Base-by-base conservation (phyloP, 2,329 filamentous ascomycete genomes). In the Diaporthe nobilis region DNA sequence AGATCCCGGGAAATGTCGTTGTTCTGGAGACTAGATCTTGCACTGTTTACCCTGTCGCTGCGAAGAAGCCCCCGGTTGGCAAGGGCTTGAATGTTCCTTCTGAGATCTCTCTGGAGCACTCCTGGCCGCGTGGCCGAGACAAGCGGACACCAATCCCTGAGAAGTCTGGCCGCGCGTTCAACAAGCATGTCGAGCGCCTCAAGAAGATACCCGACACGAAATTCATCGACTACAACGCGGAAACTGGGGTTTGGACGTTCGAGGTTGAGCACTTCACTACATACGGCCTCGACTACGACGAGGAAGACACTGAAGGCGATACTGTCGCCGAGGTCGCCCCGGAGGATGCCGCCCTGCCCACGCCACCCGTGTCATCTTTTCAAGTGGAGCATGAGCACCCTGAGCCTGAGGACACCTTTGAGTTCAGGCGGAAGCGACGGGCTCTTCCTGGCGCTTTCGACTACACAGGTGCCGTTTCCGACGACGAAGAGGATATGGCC, bases 221-320 rank as follows among this genome's bases (percentile, higher is more conserved):
- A 5, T 98, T 98, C 80, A 88, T 96, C 80, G 89, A 89, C 80
- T 99, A 98, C 83, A 90, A 97, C 78, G 87, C 89, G 75, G 89
- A 94, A 1, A 95, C 92, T 71, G 97, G 96, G 71, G 90, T 94
- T 63, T 99, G 97, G 97, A 91, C 91, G 20, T 99, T 99, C 86
- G 92, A 88, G 13, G 97, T 99, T n/a, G 92, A 96, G 81, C 97
- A 99, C 84, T 99, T 97, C 84, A 98, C 96, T 1, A 98, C 95
- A 1, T 99, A 99, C 82, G 96, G 94, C 55, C 89, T 98, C 72
- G 94, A 96, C 78, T 95, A 94, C 55, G 91, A 92, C 71, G 94
- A 95, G 60, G 93, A 95, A 39, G 93, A 94, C 70, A 92, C 91
- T 10, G 88, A 93, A 63, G 88, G 88, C 10, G 91, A 91, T 79